Percentiles rank a stretch among this genome's conserved stretches.
phyloP scores from a whole-genome alignment of 202 grass and related monocot species.

The Brachypodium distachyon region DNA sequence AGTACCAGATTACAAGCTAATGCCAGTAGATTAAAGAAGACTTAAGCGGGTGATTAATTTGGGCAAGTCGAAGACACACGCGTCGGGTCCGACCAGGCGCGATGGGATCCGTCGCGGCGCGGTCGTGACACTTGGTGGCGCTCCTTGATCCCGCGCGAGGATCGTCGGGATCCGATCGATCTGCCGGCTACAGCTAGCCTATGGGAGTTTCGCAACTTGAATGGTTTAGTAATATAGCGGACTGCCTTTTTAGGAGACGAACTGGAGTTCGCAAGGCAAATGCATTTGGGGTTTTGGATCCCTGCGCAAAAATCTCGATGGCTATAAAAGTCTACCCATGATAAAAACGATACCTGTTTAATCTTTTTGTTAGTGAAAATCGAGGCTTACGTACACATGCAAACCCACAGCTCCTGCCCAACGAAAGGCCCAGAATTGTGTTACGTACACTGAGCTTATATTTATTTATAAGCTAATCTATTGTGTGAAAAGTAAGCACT shows the following conservation, averaged over 20 bases:
- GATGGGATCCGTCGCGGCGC: slow-evolving; percentile 46
- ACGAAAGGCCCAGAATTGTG: too few species aligned
- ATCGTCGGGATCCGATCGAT: background rate
- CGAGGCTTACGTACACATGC: too few species aligned
- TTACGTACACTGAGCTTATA: too few species aligned
- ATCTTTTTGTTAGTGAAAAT: too few species aligned
- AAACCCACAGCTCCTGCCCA: too few species aligned
- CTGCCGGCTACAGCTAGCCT: too few species aligned
- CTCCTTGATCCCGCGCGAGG: background rate
- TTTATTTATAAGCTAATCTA: too few species aligned
- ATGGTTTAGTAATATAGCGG: background rate
- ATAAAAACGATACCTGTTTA: too few species aligned
- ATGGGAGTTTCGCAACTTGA: background rate
- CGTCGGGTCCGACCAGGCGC: slow-evolving; percentile 49
- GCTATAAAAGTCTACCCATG: background rate
- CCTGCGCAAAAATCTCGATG: background rate
- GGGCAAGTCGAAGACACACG: slow-evolving; percentile 24
- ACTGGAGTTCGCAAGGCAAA: background rate
- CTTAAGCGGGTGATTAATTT: background rate
- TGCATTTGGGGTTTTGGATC: background rate
- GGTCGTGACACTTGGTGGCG: slow-evolving; percentile 44
- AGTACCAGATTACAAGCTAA: background rate
- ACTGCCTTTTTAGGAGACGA: slow-evolving; percentile 1
- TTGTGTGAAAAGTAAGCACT: too few species aligned
- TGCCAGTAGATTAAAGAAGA: slow-evolving; percentile 22